Evolutionary conservation across 352 stramenopile genomes (phyloP).

Genomic region (Phytopythium mirpurense): DNA sequence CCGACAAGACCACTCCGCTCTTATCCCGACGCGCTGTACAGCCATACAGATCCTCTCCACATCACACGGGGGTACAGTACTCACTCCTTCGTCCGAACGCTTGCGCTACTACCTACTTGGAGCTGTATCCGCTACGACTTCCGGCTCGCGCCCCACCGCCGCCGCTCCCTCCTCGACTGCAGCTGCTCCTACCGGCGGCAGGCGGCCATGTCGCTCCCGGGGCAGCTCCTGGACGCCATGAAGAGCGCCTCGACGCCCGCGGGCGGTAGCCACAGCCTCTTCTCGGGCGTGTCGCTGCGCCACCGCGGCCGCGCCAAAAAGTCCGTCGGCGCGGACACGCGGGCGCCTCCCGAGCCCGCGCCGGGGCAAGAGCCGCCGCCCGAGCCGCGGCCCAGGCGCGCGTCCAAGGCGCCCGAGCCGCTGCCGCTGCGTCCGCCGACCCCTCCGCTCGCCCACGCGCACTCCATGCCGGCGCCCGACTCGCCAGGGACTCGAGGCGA

Average conservation of each 20-base stretch:
- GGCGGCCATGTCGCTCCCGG: conserved; percentile 2
- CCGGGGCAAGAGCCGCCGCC: conserved; percentile 7
- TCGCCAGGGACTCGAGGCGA: neutral
- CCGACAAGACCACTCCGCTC: neutral
- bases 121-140: too few species aligned
- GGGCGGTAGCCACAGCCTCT: conserved; percentile 17
- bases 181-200: too few species aligned
- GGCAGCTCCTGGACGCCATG: conserved; percentile 21
- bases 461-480: neutral
- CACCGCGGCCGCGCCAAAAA: conserved; percentile 11
- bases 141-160: too few species aligned
- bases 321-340: neutral
- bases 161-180: too few species aligned
- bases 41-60: too few species aligned
- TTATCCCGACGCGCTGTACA: too few species aligned
- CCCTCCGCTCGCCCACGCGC: neutral
- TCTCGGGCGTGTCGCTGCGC: conserved; percentile 28
- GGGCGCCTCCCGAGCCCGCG: too few species aligned
- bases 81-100: too few species aligned
- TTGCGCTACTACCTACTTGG: too few species aligned
- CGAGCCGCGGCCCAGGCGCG: conserved; percentile 6
- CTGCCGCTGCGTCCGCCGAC: neutral
- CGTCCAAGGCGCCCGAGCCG: neutral
- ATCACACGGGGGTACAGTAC: too few species aligned
- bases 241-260: conserved; percentile 21